Conservation (phyloP, 441 rosid genomes). For the Macaranga tanarius region DNA sequence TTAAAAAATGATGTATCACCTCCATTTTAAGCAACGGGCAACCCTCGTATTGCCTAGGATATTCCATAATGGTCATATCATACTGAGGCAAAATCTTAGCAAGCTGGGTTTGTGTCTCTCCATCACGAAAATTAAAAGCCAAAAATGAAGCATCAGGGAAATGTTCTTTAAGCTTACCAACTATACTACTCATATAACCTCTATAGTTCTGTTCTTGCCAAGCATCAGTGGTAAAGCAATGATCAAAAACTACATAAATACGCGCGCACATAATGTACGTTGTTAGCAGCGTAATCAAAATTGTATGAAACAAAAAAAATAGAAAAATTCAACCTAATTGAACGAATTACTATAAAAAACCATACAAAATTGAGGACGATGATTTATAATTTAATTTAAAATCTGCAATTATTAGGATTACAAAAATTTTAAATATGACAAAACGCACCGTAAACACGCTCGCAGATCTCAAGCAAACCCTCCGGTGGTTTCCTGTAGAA, state of each 20-base stretch:
- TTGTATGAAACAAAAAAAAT: background rate
- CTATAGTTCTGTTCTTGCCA: slow-evolving; percentile 67
- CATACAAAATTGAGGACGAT: no score
- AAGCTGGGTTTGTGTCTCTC: slow-evolving; percentile 53
- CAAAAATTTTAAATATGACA: no score
- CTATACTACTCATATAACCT: slow-evolving; percentile 57
- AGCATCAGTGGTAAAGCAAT: slow-evolving; percentile 73
- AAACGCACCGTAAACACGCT: slow-evolving; percentile 72
- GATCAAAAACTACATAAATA: slow-evolving; percentile 79
- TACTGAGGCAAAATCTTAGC: slow-evolving; percentile 60
- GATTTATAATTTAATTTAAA: no score
- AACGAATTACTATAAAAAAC: no score
- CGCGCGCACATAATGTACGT: background rate
- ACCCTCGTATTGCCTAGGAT: slow-evolving; percentile 90
- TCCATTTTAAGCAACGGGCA: slow-evolving; percentile 83
- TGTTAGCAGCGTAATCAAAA: no score
- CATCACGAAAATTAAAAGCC: slow-evolving; percentile 87
- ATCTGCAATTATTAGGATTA: no score
- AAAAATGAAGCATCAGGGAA: slow-evolving; percentile 78
- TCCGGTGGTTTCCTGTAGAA: slow-evolving; percentile 88
- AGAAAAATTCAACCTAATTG: background rate
- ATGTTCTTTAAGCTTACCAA: slow-evolving; percentile 65
- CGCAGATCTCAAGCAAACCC: slow-evolving; percentile 89
- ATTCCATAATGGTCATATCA: slow-evolving; percentile 94
- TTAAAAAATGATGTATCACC: slow-evolving; percentile 81